Conservation (phyloP, 202 grass and related monocot genomes). For the Dendrocalamus latiflorus region DNA sequence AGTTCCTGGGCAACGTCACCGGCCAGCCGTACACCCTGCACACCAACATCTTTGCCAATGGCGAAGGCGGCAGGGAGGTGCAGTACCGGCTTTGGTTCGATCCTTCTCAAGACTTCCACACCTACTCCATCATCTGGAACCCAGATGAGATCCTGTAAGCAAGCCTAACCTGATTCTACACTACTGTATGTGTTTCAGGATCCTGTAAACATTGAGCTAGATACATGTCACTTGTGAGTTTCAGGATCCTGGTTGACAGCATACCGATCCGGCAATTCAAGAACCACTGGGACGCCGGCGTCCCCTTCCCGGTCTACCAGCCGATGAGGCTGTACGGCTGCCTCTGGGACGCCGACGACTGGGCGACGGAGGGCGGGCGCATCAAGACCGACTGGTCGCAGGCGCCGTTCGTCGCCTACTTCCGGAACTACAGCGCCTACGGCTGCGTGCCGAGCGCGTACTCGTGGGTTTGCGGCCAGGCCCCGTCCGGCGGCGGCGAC, state of each 20-base stretch:
- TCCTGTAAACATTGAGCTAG: too few relatives aligned
- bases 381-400: slow-evolving; percentile 73
- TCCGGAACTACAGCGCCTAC: slow-evolving; percentile 50
- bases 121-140: slow-evolving; percentile 68
- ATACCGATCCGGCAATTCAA: slow-evolving; percentile 66
- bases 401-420: slow-evolving; percentile 68
- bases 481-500: not conserved
- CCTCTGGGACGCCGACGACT: too few relatives aligned
- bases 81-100: slow-evolving; percentile 72
- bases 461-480: slow-evolving; percentile 30
- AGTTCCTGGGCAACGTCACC: slow-evolving; percentile 66
- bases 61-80: slow-evolving; percentile 57
- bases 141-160: slow-evolving; percentile 49
- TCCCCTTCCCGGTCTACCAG: slow-evolving; percentile 60
- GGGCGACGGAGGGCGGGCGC: slow-evolving; percentile 52
- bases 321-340: slow-evolving; percentile 64
- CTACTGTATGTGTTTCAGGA: not conserved
- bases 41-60: slow-evolving; percentile 62
- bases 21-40: slow-evolving; percentile 62
- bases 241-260: slow-evolving; percentile 69
- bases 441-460: slow-evolving; percentile 2
- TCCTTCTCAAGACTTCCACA: too few relatives aligned
- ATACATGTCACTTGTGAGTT: not conserved
- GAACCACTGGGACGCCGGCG: slow-evolving; percentile 53
- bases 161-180: not conserved